Evolutionary conservation across 1,284 basidiomycete genomes (phyloP).

Genomic region (Leccinum proximum): DNA sequence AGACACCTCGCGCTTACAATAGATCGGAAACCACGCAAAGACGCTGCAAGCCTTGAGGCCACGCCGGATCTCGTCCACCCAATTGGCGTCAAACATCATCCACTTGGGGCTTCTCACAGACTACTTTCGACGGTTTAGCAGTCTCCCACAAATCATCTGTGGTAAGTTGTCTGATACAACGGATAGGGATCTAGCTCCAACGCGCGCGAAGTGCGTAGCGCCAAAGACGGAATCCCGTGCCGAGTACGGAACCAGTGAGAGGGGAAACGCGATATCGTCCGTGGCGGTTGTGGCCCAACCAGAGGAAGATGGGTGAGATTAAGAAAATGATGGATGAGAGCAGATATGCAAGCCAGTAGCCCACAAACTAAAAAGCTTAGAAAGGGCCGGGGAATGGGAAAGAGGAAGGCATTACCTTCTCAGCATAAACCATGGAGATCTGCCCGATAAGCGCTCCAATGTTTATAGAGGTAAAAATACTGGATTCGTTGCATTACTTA

Average conservation of each 20-base stretch:
- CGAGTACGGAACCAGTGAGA: constrained; percentile 78
- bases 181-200: constrained; percentile 58
- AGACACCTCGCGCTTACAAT: constrained; percentile 43
- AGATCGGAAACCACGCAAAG: constrained; percentile 76
- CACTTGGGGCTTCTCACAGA: constrained; percentile 46
- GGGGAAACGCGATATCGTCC: constrained; percentile 67
- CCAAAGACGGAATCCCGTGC: constrained; percentile 47
- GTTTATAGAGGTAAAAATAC: constrained; percentile 83
- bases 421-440: constrained; percentile 69
- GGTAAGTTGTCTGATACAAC: constrained; percentile 44
- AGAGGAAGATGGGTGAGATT: constrained; percentile 71
- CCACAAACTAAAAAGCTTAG: constrained; percentile 46
- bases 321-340: constrained; percentile 69
- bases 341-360: constrained; percentile 69
- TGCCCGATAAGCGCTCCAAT: constrained; percentile 72
- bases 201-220: constrained; percentile 47
- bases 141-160: constrained; percentile 77
- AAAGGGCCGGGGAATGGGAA: not conserved
- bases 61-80: constrained; percentile 83
- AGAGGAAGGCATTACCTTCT: constrained; percentile 45
- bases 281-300: constrained; percentile 41
- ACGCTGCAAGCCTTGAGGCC: constrained; percentile 85
- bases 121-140: constrained; percentile 62
- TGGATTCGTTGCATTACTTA: constrained; percentile 21
- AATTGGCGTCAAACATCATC: constrained; percentile 77